A percentile compares a stretch with the other conserved stretches of the same genome.
Conservation (phyloP, 2,329 filamentous ascomycete genomes). For the Akanthomyces uredinophilus region DNA sequence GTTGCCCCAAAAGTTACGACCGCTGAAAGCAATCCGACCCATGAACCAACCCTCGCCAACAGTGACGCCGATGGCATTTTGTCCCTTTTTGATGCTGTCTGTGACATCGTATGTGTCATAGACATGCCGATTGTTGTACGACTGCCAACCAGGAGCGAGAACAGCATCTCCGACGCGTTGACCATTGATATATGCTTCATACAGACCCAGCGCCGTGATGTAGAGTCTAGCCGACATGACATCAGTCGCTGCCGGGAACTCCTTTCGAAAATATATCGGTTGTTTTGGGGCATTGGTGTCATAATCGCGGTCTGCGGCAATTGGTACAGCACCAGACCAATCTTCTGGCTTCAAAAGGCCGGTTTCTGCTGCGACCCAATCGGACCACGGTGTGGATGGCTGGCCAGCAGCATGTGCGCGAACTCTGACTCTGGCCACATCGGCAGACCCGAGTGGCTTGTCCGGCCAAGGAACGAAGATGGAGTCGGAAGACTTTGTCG, state of each 20-base stretch:
- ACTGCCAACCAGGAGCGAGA: conserved; percentile 48
- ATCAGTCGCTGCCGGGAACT: conserved; percentile 23
- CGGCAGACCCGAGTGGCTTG: not conserved
- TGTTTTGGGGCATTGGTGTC: conserved; percentile 25
- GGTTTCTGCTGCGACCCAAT: conserved; percentile 28
- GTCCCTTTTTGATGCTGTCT: conserved; percentile 29
- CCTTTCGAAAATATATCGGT: conserved; percentile 30
- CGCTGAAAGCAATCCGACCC: conserved; percentile 31
- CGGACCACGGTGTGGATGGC: not conserved
- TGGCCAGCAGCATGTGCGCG: not conserved
- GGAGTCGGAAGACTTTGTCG: not conserved
- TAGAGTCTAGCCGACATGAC: conserved; percentile 39
- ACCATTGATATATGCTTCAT: conserved; percentile 44
- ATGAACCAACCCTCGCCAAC: conserved; percentile 48
- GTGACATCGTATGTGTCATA: conserved; percentile 52
- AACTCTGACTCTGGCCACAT: not conserved
- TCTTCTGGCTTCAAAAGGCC: conserved; percentile 26
- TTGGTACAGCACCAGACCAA: conserved; percentile 27
- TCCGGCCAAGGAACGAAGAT: not conserved
- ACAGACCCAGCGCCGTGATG: conserved; percentile 41
- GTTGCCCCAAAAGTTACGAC: conserved; percentile 33
- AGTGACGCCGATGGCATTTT: conserved; percentile 34
- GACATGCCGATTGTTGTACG: conserved; percentile 43
- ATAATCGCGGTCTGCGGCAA: conserved; percentile 27
- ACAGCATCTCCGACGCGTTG: conserved; percentile 33